Evolutionary conservation across 176 grass and related monocot species (phyloP).

Genomic region (Lolium multiflorum): DNA sequence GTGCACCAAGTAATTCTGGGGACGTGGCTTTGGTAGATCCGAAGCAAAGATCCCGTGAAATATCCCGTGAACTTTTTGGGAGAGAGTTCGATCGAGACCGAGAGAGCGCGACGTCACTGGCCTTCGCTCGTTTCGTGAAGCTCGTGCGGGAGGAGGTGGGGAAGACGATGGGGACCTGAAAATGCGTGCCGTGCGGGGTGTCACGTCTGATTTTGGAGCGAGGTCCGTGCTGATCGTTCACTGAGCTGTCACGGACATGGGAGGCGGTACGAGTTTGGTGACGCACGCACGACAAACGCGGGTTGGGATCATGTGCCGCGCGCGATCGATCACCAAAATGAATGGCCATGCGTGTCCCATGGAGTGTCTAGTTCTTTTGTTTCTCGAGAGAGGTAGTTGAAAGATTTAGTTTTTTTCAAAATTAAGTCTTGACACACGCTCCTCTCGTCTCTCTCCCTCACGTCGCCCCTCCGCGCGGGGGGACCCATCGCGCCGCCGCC

Average conservation of each 20-base stretch:
- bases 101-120: background rate
- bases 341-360: background rate
- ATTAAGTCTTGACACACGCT: no score
- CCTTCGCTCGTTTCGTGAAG: background rate
- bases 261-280: background rate
- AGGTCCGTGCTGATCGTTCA: constrained; percentile 25
- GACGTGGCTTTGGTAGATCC: background rate
- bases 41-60: background rate
- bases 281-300: constrained; percentile 2
- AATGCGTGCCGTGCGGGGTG: background rate
- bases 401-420: no score
- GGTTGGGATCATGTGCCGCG: no score
- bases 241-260: constrained; percentile 29
- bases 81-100: background rate
- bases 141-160: background rate
- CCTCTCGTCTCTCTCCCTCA: no score
- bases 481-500: no score
- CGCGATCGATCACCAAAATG: background rate
- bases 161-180: background rate
- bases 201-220: background rate
- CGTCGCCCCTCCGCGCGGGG: no score
- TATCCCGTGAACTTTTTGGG: constrained; percentile 11
- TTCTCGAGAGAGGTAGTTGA: background rate
- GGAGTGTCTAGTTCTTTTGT: background rate
- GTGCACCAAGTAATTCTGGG: background rate